Conservation (phyloP, 1,284 basidiomycete genomes). For the Ceratobasidium sp. region DNA sequence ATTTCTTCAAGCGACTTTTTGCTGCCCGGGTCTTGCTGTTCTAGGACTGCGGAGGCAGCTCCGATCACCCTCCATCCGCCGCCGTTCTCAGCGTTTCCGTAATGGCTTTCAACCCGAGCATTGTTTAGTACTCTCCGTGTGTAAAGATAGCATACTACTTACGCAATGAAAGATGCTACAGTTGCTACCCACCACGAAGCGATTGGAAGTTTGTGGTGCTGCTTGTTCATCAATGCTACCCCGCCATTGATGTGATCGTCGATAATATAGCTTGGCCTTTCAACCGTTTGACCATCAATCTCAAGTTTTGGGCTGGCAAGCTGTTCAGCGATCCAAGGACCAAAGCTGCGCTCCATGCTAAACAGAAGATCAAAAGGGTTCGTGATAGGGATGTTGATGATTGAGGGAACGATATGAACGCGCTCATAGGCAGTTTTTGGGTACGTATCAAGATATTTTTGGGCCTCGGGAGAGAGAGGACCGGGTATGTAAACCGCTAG, state of each 20-base stretch:
- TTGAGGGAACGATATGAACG: not conserved
- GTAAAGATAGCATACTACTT: not conserved
- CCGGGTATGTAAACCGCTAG: not conserved
- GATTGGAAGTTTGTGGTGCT: constrained; percentile 1
- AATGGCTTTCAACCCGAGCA: not conserved
- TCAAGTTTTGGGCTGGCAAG: not conserved
- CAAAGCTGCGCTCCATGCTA: not conserved
- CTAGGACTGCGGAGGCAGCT: not conserved
- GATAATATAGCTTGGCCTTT: constrained; percentile 25
- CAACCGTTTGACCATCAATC: constrained; percentile 10
- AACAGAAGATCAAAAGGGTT: not conserved
- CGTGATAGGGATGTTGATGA: not conserved
- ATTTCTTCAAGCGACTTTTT: not conserved
- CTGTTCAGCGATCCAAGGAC: constrained; percentile 19
- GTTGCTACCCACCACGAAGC: constrained; percentile 21
- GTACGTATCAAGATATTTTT: not conserved
- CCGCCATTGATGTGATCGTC: constrained; percentile 30
- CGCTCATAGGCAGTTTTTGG: not conserved
- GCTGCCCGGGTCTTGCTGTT: not conserved
- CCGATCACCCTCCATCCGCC: constrained; percentile 11
- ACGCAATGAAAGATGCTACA: constrained; percentile 19
- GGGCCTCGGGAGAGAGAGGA: not conserved
- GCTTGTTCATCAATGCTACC: constrained; percentile 3
- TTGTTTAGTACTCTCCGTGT: not conserved
- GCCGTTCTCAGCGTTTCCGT: constrained; percentile 9